Evolutionary conservation across 2,329 filamentous ascomycete species (phyloP), one percentile per base, ranked within the genome.

Genomic region (Falciphora oryzae): DNA sequence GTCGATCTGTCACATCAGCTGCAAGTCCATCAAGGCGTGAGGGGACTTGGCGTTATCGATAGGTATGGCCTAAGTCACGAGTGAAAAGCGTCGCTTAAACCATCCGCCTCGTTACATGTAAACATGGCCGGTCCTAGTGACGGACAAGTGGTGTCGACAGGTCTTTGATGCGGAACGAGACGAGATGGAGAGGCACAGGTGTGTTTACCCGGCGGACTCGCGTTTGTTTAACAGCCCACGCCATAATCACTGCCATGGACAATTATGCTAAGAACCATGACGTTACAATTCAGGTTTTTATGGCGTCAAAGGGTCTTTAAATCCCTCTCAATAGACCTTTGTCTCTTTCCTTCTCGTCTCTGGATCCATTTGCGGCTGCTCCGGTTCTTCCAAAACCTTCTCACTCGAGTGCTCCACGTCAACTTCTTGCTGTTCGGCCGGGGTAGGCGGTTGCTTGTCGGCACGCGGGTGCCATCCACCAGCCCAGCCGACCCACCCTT

Each of bases 401-500:
- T 53, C 44, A 8, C 16, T 22, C 6, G 22, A 53, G 3, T n/a
- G 5, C 22, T 50, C 44, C 44, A 53, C 44, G 44, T n/a, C 44
- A 18, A n/a, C 27, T 7, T 29, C n/a, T 53, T 53, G 32, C 38
- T 62, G n/a, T 5, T 62, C n/a, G 25, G 32, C 18, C 5, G 18
- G 16, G 5, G 38, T 6, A n/a, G 38, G 11, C 16, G n/a, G 22
- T 11, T 22, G 27, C n/a, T 53, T 53, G 35, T 62, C 27, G 14
- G 50, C 27, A 11, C 60, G 60, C 11, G 60, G 60, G 38, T 22
- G 14, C 79, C 79, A 80, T 0, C 78, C 78, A 13, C 77, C 77
- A 10, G 69, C 72, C 78, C 78, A 80, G 3, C 78, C 78, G 7
- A 79, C 27, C 79, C 78, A 79, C 1, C 75, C 70, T 0, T 68